Percentiles rank a stretch among this genome's conserved stretches.
phyloP scores from a whole-genome alignment of 768 basidiomycete genomes.

The Solioccasus polychromus region DNA sequence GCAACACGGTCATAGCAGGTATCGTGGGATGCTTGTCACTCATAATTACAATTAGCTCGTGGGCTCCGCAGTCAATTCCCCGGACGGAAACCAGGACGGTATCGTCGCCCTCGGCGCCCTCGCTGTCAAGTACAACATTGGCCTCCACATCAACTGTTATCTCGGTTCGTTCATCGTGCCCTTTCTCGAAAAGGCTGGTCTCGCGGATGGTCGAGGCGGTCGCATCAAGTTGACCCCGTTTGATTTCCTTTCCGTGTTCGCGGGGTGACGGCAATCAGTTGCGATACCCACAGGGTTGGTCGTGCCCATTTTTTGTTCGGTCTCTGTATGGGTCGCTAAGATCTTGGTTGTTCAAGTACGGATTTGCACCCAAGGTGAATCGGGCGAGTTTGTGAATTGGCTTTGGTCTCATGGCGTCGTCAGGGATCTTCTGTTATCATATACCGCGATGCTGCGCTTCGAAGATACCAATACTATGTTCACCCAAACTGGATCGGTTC shows the following conservation, averaged over 20 bases:
- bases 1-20: constrained; percentile 84
- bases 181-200: constrained; percentile 79
- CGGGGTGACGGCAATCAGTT: constrained; percentile 93
- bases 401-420: neutral
- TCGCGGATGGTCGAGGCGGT: constrained; percentile 55
- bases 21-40: neutral
- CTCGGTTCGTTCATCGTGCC: constrained; percentile 93
- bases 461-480: constrained; percentile 84
- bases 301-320: neutral
- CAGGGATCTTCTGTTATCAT: constrained; percentile 93
- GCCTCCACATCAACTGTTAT: constrained; percentile 94
- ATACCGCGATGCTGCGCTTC: constrained; percentile 78
- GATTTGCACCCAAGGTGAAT: constrained; percentile 85
- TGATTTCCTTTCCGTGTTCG: constrained; percentile 87
- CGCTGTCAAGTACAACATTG: constrained; percentile 71
- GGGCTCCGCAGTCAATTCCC: constrained; percentile 83
- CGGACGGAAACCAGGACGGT: constrained; percentile 84
- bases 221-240: constrained; percentile 63
- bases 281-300: constrained; percentile 97
- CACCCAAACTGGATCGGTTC: constrained; percentile 75
- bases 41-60: too few relatives aligned
- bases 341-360: constrained; percentile 55
- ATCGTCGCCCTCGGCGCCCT: constrained; percentile 76
- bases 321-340: constrained; percentile 3
- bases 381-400: neutral